These are phyloP conservation scores for Nigrograna mackinnonii DNA, from an alignment of 2,329 filamentous ascomycete genomes.

Conservation along the genomic window DNA sequence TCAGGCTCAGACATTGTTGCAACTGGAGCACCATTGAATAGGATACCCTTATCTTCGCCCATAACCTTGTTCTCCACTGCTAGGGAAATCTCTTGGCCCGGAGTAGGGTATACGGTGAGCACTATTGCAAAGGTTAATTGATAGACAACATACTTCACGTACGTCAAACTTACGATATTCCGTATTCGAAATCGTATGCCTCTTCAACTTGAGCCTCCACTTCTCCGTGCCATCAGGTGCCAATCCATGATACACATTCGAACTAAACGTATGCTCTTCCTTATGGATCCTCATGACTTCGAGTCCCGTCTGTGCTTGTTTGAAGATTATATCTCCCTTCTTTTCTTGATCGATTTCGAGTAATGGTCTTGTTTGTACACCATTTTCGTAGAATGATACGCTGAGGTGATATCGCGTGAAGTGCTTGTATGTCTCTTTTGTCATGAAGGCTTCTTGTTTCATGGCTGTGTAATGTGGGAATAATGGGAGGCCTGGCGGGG, in stretches of 20 bases:
- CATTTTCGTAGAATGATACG: conserved; percentile 8
- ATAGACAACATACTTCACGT: no score
- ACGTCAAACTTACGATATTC: conserved; percentile 16
- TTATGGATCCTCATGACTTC: conserved; percentile 19
- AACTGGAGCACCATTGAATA: conserved; percentile 13
- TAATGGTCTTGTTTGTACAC: conserved; percentile 10
- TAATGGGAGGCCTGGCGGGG: conserved; percentile 16
- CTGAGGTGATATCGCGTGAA: conserved; percentile 3
- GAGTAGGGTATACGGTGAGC: conserved; percentile 9
- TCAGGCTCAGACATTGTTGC: conserved; percentile 12
- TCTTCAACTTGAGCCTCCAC: conserved; percentile 17
- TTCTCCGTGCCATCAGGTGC: conserved; percentile 13
- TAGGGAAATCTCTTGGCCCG: not conserved
- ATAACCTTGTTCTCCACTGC: conserved; percentile 16
- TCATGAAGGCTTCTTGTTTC: conserved; percentile 12
- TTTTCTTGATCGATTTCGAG: conserved; percentile 15
- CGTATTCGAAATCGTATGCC: conserved; percentile 5
- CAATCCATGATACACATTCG: conserved; percentile 18
- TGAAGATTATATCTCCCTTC: conserved; percentile 13
- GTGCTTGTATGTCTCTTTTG: conserved; percentile 10
- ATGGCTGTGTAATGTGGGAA: conserved; percentile 17
- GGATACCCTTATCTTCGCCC: conserved; percentile 17
- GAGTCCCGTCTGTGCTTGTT: conserved; percentile 10
- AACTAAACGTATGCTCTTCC: conserved; percentile 9
- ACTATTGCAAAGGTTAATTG: no score